Evolutionary conservation across 163 green algal species (phyloP), one percentile per base, ranked within the genome.

Genomic region (Chlorella variabilis): DNA sequence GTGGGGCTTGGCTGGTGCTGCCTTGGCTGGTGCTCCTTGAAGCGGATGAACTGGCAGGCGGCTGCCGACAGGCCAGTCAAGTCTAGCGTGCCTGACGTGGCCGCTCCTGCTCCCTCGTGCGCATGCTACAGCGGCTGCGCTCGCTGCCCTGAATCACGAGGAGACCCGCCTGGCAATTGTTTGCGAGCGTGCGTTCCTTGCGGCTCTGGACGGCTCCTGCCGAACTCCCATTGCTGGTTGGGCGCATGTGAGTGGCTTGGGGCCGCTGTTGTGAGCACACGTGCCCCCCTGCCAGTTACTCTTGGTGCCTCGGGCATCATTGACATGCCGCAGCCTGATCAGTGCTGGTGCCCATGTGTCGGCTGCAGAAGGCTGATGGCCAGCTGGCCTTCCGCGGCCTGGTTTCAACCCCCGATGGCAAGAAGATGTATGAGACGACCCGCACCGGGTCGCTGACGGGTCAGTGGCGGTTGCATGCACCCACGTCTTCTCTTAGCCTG

Each of bases 131-230:
- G 78, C 73, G 45, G 45, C 92, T 71, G 94, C 93, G 51, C 90
- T 99, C 78, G 93, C 92, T 9, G 85, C 88, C 4, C 92, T 99
- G 15, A 99, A 99, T 88, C 96, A 99, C 83, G 95, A 98, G 86
- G 94, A 98, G 71, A 99, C 97, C 1, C 90, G 94, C 45, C 89
- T 99, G 27, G 97, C 97, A 8, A 90, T 99, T 0, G 89, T 96
- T 31, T 97, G 92, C 81, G 97, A 99, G 93, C 91, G 97, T 34
- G 88, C 94, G 2, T 99, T 99, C 93, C 87, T 99, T 31, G 83
- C 91, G 7, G 95, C 96, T 0, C 93, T 99, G 67, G 97, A 99
- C 86, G 97, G 97, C 75, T 98, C 95, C 29, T 99, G 97, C 92
- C 87, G 96, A 36, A 98, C 96, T 3, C 96, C 96, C 82, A 98